A percentile compares a stretch with the other conserved stretches of the same genome.
Conservation (phyloP, 2,329 filamentous ascomycete genomes). For the Graphium sp. region DNA sequence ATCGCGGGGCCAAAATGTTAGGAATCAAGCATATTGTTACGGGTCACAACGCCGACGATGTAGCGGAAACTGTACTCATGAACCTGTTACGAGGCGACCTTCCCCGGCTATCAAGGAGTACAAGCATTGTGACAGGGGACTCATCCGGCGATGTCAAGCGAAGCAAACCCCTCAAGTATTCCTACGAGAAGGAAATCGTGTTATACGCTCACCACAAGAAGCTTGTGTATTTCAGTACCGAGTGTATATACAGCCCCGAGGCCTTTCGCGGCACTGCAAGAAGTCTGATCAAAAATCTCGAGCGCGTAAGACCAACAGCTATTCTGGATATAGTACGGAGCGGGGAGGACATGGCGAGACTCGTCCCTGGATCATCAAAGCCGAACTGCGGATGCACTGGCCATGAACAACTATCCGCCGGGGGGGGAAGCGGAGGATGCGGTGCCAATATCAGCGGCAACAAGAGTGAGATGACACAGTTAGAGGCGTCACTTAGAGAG, state of each 20-base stretch:
- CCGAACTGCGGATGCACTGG: constrained; percentile 2
- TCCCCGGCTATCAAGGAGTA: constrained; percentile 71
- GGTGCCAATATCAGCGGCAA: no score
- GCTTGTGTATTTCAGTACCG: constrained; percentile 93
- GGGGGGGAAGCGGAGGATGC: no score
- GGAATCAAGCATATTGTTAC: constrained; percentile 89
- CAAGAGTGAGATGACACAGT: no score
- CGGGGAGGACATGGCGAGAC: constrained; percentile 84
- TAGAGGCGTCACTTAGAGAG: constrained; percentile 15
- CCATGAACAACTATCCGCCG: no score
- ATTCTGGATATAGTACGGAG: constrained; percentile 90
- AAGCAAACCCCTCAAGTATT: constrained; percentile 94
- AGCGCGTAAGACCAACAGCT: constrained; percentile 81
- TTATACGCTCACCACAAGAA: constrained; percentile 94
- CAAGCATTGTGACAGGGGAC: constrained; percentile 71
- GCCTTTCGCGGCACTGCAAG: constrained; percentile 88
- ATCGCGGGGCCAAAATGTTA: constrained; percentile 76
- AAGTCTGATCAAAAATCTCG: constrained; percentile 84
- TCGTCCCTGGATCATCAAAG: constrained; percentile 32
- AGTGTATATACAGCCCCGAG: constrained; percentile 96
- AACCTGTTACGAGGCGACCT: constrained; percentile 85
- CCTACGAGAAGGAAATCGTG: constrained; percentile 98
- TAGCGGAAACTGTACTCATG: constrained; percentile 96
- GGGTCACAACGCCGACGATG: constrained; percentile 93
- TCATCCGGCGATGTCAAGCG: constrained; percentile 77